Evolutionary conservation across 306 rosid genomes (phyloP).

Genomic region (Cicer arietinum): DNA sequence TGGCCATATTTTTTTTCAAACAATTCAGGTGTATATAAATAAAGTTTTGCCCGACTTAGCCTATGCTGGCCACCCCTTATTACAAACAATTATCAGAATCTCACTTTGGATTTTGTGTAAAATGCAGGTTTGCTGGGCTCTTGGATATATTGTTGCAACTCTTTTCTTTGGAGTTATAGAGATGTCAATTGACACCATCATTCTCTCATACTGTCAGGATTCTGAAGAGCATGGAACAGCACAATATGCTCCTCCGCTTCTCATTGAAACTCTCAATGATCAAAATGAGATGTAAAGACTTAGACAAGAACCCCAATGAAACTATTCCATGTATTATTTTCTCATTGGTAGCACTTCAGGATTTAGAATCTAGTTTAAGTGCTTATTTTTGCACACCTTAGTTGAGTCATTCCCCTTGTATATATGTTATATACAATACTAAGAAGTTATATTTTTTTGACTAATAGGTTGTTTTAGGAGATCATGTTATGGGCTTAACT

Average conservation of each 20-base stretch:
- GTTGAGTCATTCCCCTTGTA: constrained; percentile 44
- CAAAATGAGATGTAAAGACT: constrained; percentile 93
- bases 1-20: neutral
- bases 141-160: constrained; percentile 89
- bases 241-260: constrained; percentile 97
- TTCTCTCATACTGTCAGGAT: constrained; percentile 95
- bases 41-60: neutral
- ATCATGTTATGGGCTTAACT: constrained; percentile 31
- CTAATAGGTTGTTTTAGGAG: constrained; percentile 38
- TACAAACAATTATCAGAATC: constrained; percentile 2
- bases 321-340: constrained; percentile 24
- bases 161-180: constrained; percentile 96
- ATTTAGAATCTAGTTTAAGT: constrained; percentile 42
- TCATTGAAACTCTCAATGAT: constrained; percentile 87
- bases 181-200: constrained; percentile 95
- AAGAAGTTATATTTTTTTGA: constrained; percentile 27
- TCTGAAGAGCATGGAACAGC: constrained; percentile 98
- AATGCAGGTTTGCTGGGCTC: constrained; percentile 87
- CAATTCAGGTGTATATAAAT: neutral
- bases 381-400: constrained; percentile 40
- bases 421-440: constrained; percentile 24
- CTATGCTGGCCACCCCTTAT: neutral
- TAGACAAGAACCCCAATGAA: constrained; percentile 67
- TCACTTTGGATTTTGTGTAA: constrained; percentile 32
- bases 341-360: constrained; percentile 2